These are phyloP conservation scores for Phlebopus sp. DNA, from an alignment of 1,284 basidiomycete genomes.

Conservation along the genomic window DNA sequence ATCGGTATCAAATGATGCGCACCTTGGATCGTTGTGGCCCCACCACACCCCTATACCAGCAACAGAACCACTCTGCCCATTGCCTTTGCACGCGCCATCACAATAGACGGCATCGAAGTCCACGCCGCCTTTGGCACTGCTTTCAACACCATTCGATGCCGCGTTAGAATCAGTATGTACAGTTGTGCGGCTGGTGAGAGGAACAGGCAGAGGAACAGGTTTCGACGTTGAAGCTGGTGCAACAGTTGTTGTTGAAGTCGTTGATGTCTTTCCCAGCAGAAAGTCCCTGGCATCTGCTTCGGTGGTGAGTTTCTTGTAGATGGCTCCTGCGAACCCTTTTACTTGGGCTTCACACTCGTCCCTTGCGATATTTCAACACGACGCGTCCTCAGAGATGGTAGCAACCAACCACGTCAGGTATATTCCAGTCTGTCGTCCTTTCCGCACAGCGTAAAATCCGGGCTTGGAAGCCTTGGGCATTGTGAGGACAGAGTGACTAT, in stretches of 20 bases:
- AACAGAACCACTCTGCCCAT: constrained; percentile 56
- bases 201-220: not conserved
- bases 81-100: constrained; percentile 79
- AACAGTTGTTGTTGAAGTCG: not conserved
- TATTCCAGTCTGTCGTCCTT: constrained; percentile 36
- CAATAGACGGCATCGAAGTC: constrained; percentile 57
- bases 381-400: not conserved
- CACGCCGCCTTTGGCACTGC: constrained; percentile 14
- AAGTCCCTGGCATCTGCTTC: constrained; percentile 50
- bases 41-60: constrained; percentile 82
- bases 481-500: not conserved
- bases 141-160: not conserved
- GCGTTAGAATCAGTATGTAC: not conserved
- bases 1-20: constrained; percentile 1
- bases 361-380: constrained; percentile 18
- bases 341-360: constrained; percentile 46
- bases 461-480: constrained; percentile 35
- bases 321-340: constrained; percentile 52
- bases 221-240: not conserved
- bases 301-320: constrained; percentile 62
- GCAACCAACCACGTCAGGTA: constrained; percentile 39
- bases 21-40: constrained; percentile 63
- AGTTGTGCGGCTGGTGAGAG: constrained; percentile 4
- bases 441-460: constrained; percentile 40
- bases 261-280: constrained; percentile 15